Evolutionary conservation across 1,284 basidiomycete species (phyloP), one percentile per base, ranked within the genome.

Genomic region (Ganoderma leucocontextum): DNA sequence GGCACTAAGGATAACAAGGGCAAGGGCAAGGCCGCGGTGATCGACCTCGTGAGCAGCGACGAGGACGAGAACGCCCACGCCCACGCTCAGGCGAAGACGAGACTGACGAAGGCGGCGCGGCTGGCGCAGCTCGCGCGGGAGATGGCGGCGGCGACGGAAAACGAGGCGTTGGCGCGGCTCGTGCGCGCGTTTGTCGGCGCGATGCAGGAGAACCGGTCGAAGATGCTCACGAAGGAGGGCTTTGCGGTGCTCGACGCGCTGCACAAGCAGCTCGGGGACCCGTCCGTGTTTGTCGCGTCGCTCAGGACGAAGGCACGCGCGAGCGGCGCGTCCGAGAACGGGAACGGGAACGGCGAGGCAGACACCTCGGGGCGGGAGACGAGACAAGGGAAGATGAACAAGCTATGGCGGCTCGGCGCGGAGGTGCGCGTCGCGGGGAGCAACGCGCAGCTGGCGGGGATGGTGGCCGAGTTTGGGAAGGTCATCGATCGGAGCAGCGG

Each of bases 151-250:
- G 85, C 89, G 8, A 82, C 81, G 8, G 85, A 90, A 74, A 92
- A 91, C 70, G 70, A 68, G 7, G 78, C 80, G 35, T 81, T 93
- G 44, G 83, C 89, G 13, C 77, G 78, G 57, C 77, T 87, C 33
- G 86, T 92, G 39, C 74, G 75, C 49, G 87, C 91, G 62, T 93
- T 93, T 74, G 79, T 85, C 12, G 81, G 81, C 38, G 83, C 88
- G 39, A 80, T 93, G 76, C 84, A 87, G 75, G 85, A 84, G 71
- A 90, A 87, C 73, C 87, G 85, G 63, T 91, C 89, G 59, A 85
- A 85, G 70, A 87, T 86, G 55, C 75, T 93, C 64, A 93, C 91
- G 38, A 89, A 87, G 77, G 91, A 93, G 72, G 92, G 87, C 10
- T 91, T 89, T 74, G 79, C 81, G 35, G 90, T 93, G 78, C 79